Base-by-base conservation (phyloP, 768 basidiomycete genomes). In the Amanita brunnescens region DNA sequence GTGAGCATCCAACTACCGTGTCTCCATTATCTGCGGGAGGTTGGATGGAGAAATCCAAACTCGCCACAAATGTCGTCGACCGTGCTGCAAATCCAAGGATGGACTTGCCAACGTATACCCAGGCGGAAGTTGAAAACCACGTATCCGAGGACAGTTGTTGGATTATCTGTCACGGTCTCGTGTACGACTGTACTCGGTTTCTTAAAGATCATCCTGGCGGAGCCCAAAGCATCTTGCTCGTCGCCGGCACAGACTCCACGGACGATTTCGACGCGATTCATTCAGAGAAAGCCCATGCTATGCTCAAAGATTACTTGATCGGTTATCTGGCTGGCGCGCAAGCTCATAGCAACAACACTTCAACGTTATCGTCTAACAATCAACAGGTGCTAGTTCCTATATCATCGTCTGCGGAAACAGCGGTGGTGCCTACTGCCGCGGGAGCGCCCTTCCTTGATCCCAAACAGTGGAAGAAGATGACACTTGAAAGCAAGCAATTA, bases 201-300 rank as follows among this genome's bases (percentile, higher is more conserved):
- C 63, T 82, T 38, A 65, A 71, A 4, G 75, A 77, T 12, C 82
- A 84, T 57, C 82, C 82, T 0, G 81, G 80, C 6, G 80, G 81
- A 1, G 65, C 69, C 0, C 72, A 78, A 49, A 77, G 77, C 2
- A 84, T 83, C 50, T 62, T 68, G 12, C 64, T 77, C 16, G 73
- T 77, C 8, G 79, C 79, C 1, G 80, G 80, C 0, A 69, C 80
- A 54, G 81, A 84, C 54, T 75, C 77, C 2, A 76, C 79, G 0
- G 81, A 83, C 12, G 81, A 84, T 53, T 84, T 83, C 61, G 68
- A 81, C 61, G 76, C 79, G 0, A 81, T 83, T 47, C 81, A 81
- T 61, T 78, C 76, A n/a, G 61, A 67, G 7, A 75, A 77, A 51
- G 78, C 74, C 2, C 72, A 69, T 48, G 52, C 51, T 20, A 70